Conservation (phyloP, 148 eudicot species). For the Fallopia convolvulus region DNA sequence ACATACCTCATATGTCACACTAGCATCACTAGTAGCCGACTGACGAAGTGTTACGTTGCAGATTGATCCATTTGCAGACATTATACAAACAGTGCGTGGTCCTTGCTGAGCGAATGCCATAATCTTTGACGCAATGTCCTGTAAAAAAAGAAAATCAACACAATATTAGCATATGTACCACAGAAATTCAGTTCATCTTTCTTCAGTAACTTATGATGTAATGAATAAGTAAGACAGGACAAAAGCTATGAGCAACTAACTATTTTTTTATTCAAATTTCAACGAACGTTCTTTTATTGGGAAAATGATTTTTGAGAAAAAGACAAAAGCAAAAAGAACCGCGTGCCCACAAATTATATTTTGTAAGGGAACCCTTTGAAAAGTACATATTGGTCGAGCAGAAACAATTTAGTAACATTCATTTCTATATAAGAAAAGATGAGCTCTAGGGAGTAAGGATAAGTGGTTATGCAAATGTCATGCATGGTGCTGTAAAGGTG, state of each 20-base stretch:
- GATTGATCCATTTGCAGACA: constrained; percentile 49
- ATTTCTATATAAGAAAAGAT: neutral
- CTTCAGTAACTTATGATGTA: neutral
- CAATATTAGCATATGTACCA: neutral
- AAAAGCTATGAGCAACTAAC: neutral
- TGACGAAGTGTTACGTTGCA: constrained; percentile 45
- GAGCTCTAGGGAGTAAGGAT: neutral
- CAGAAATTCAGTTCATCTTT: neutral
- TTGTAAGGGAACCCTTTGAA: neutral
- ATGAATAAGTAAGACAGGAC: neutral
- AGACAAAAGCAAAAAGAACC: neutral
- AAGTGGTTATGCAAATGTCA: neutral
- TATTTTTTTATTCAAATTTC: neutral
- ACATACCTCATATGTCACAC: constrained; percentile 17
- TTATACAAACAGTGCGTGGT: constrained; percentile 48
- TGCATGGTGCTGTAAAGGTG: neutral
- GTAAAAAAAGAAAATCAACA: neutral
- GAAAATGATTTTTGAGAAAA: neutral
- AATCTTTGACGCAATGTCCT: constrained; percentile 32
- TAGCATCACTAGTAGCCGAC: constrained; percentile 25
- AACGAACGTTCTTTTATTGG: neutral
- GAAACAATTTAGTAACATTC: neutral
- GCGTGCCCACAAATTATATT: neutral
- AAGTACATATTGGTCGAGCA: neutral
- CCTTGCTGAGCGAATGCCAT: constrained; percentile 45